A percentile compares a stretch with the other conserved stretches of the same genome.
Evolutionary conservation across 352 stramenopile genomes (phyloP).

Genomic region (Blastocystis sp.): DNA sequence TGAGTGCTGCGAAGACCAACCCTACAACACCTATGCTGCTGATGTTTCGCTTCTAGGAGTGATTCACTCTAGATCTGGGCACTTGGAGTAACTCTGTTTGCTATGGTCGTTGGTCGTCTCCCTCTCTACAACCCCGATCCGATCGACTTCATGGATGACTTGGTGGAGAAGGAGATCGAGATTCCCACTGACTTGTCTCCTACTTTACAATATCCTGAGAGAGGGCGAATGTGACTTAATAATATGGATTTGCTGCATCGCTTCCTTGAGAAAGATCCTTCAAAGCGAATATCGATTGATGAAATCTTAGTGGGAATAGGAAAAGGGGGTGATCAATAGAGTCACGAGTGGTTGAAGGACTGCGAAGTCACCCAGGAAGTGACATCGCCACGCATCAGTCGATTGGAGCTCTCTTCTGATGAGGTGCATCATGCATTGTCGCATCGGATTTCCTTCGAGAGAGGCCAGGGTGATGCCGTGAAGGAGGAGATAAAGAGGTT

Average conservation of each 20-base stretch:
- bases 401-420: not conserved
- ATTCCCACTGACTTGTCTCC: constrained; percentile 43
- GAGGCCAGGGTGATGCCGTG: not conserved
- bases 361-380: not conserved
- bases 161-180: constrained; percentile 56
- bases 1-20: constrained; percentile 73
- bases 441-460: not conserved
- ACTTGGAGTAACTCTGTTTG: constrained; percentile 78
- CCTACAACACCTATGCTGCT: constrained; percentile 78
- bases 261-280: constrained; percentile 55
- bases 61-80: constrained; percentile 73
- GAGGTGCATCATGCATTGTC: constrained; percentile 49
- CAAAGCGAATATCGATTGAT: constrained; percentile 49
- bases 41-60: constrained; percentile 66
- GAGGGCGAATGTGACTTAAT: not conserved
- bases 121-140: constrained; percentile 35
- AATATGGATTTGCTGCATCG: constrained; percentile 33
- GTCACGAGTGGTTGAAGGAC: not conserved
- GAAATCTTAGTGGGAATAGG: constrained; percentile 32
- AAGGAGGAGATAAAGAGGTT: not conserved
- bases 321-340: not conserved
- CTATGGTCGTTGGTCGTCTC: constrained; percentile 71
- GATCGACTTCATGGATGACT: constrained; percentile 56
- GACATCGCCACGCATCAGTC: not conserved
- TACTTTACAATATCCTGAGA: constrained; percentile 44